Evolutionary conservation across 345 rosid genomes (phyloP).

Genomic region (Eucalyptus paniculata): DNA sequence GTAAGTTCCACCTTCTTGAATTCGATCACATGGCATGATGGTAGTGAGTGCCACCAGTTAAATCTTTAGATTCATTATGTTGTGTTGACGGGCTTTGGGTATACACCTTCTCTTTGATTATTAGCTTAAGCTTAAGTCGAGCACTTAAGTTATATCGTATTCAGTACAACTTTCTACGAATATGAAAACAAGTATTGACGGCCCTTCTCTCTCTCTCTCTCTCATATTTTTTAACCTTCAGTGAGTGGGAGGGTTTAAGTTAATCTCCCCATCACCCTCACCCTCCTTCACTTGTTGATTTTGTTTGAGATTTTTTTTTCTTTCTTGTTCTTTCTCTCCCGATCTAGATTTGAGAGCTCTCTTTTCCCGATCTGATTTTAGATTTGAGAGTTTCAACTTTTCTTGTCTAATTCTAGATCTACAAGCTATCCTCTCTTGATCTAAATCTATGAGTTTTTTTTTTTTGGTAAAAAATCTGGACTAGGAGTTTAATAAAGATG

Average conservation of each 20-base stretch:
- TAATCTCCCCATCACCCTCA: not conserved
- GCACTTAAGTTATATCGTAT: not conserved
- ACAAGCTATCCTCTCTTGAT: not conserved
- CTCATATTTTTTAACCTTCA: too few relatives aligned
- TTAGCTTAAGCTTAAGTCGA: not conserved
- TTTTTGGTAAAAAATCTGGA: too few relatives aligned
- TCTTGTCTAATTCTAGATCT: not conserved
- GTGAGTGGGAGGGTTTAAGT: not conserved
- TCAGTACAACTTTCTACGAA: not conserved
- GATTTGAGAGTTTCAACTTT: too few relatives aligned
- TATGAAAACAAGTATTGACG: too few relatives aligned
- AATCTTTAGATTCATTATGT: not conserved
- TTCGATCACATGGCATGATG: not conserved
- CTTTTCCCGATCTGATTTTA: fast-evolving
- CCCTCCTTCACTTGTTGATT: not conserved
- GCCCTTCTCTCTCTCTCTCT: not conserved
- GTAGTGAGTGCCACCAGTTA: not conserved
- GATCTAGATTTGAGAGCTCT: not conserved
- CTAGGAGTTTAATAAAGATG: too few relatives aligned
- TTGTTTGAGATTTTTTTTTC: too few relatives aligned
- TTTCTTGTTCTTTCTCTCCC: not conserved
- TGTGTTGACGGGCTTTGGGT: not conserved
- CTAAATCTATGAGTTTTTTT: too few relatives aligned
- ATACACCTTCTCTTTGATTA: not conserved
- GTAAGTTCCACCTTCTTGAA: not conserved